Evolutionary conservation across 768 basidiomycete genomes (phyloP), one percentile per base, ranked within the genome.

Genomic region (Lentinula lateritia): DNA sequence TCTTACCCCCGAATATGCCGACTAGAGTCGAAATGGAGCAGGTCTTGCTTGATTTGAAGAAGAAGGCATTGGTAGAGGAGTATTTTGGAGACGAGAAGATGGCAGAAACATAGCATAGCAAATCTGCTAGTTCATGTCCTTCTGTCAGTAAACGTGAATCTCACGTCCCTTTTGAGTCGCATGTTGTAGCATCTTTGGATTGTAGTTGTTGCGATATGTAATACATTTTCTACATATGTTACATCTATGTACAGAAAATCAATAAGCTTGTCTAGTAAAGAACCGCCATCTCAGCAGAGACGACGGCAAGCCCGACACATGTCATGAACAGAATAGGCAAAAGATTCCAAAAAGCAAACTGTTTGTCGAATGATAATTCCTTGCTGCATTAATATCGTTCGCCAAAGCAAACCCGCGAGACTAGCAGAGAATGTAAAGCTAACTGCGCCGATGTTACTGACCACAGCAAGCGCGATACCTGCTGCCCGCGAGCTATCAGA

Each of bases 361-460:
- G 67, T 59, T 65, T 86, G 85, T 35, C 66, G 78, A n/a, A 97
- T 80, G 3, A 66, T 65, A 48, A 93, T 87, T 0, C 80, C 82
- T 72, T 93, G 95, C 70, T 91, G 87, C 62, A 70, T 68, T 58
- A 96, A 75, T 60, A 96, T 93, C 15, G 76, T 69, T 20, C 79
- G 74, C 95, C 95, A 98, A 15, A 97, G 78, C 48, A 98, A 75
- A 0, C 95, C 95, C 0, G 93, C 94, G 15, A 97, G 82, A 59
- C 90, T 92, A 0, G 92, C 92, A 6, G 89, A 88, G 69, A 95
- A 95, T 9, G 92, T 91, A 69, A 92, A 88, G 63, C 87, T 90
- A 65, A 95, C 89, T 1, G 95, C 95, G 12, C 95, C 95, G 36
- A 93, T 88, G 72, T 97, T 97, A 60, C 86, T 89, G 2, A 90